phyloP scores from a whole-genome alignment of 2,329 filamentous ascomycete species.

The Cladobotryum mycophilum region DNA sequence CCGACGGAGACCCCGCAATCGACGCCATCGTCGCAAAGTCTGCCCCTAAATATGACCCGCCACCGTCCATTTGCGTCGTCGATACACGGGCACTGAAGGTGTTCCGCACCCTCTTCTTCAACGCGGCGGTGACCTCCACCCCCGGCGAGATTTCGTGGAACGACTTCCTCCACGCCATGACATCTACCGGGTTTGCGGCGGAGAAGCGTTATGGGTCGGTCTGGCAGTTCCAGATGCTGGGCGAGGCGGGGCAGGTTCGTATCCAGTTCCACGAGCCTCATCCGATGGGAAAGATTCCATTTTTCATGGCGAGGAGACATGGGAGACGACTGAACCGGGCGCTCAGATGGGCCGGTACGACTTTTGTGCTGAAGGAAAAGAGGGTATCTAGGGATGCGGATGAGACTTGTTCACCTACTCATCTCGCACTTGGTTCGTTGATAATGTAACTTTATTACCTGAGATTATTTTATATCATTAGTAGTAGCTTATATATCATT shows the following conservation, averaged over 20 bases:
- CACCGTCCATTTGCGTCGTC: conserved; percentile 21
- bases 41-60: too few species aligned
- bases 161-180: conserved; percentile 50
- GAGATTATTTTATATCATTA: too few species aligned
- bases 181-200: conserved; percentile 40
- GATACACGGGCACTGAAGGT: conserved; percentile 28
- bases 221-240: conserved; percentile 50
- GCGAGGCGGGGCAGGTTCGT: conserved; percentile 35
- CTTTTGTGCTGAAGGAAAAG: conserved; percentile 31
- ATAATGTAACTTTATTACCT: too few species aligned
- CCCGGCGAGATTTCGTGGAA: conserved; percentile 46
- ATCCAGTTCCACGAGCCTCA: conserved; percentile 60
- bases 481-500: too few species aligned
- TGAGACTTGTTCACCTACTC: too few species aligned
- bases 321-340: conserved; percentile 43
- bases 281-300: conserved; percentile 45
- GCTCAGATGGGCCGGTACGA: conserved; percentile 44
- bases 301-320: conserved; percentile 36
- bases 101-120: conserved; percentile 37
- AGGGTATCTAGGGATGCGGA: too few species aligned
- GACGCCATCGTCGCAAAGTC: too few species aligned
- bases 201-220: conserved; percentile 55
- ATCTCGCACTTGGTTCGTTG: too few species aligned
- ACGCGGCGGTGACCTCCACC: conserved; percentile 26
- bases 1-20: too few species aligned